These are phyloP conservation scores for Yamadazyma membranifaciens DNA, from an alignment of 1,139 yeast species.

Conservation along the genomic window DNA sequence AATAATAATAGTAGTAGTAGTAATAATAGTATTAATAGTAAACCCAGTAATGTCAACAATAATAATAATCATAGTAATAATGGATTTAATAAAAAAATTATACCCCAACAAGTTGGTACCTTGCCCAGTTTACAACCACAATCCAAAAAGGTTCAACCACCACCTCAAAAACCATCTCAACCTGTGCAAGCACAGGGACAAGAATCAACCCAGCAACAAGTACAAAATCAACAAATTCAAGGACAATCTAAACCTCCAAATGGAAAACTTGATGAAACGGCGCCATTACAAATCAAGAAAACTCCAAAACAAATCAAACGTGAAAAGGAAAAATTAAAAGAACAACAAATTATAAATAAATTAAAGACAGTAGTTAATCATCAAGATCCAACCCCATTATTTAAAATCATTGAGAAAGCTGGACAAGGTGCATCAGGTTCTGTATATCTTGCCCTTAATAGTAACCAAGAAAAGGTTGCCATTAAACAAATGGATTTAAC, in stretches of 20 bases:
- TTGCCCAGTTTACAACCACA: not conserved
- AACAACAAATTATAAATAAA: conserved; percentile 81
- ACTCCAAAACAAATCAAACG: conserved; percentile 50
- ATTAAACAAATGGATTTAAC: conserved; percentile 94
- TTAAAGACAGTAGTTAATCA: conserved; percentile 79
- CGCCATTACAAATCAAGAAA: conserved; percentile 17
- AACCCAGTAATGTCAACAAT: not conserved
- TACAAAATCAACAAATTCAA: conserved; percentile 1
- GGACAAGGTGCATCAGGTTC: conserved; percentile 99
- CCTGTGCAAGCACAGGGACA: conserved; percentile 7
- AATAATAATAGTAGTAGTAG: not conserved
- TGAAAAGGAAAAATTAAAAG: conserved; percentile 74
- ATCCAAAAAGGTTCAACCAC: conserved; percentile 1
- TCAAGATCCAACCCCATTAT: conserved; percentile 80
- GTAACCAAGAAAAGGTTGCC: conserved; percentile 59
- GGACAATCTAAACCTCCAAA: not conserved
- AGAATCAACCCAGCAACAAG: not conserved
- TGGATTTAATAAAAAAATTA: not conserved
- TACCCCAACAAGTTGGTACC: conserved; percentile 1
- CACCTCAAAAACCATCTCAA: conserved; percentile 14
- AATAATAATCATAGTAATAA: not conserved
- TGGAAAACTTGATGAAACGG: conserved; percentile 1
- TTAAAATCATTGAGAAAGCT: conserved; percentile 87
- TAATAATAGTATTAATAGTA: not conserved
- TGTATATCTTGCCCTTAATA: conserved; percentile 82